Conservation (phyloP, 805 yeast species). For the Candida koratica region DNA sequence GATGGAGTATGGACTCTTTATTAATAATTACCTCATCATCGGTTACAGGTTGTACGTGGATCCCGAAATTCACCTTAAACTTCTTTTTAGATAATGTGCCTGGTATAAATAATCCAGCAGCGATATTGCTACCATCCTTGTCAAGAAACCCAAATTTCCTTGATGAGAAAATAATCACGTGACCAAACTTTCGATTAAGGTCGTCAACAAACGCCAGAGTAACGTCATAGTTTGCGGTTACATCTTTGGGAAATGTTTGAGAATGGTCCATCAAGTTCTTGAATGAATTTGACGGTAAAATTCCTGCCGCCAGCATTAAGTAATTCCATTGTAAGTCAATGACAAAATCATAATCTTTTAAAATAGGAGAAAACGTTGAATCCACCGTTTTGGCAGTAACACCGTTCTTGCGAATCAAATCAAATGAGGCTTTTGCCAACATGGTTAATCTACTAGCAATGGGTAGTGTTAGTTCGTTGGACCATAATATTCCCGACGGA, state of each 20-base stretch:
- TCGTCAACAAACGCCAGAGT: constrained; percentile 57
- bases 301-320: constrained; percentile 50
- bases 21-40: constrained; percentile 57
- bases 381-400: constrained; percentile 37
- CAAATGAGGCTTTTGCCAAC: constrained; percentile 69
- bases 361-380: constrained; percentile 72
- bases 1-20: constrained; percentile 67
- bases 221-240: constrained; percentile 56
- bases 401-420: constrained; percentile 48
- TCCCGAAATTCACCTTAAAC: constrained; percentile 77
- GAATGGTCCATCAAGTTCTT: constrained; percentile 54
- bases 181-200: constrained; percentile 58
- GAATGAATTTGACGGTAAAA: constrained; percentile 50
- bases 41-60: constrained; percentile 61
- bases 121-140: constrained; percentile 53
- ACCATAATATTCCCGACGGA: constrained; percentile 83
- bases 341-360: constrained; percentile 79
- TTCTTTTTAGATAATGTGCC: constrained; percentile 53
- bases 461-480: constrained; percentile 59
- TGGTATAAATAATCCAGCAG: constrained; percentile 82
- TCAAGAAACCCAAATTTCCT: constrained; percentile 52
- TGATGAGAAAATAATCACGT: constrained; percentile 66
- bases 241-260: constrained; percentile 42
- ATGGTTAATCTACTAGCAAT: constrained; percentile 87
- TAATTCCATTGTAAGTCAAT: constrained; percentile 51